These are phyloP conservation scores for Lipomyces oligophaga DNA, from an alignment of 805 yeast species.

Conservation along the genomic window DNA sequence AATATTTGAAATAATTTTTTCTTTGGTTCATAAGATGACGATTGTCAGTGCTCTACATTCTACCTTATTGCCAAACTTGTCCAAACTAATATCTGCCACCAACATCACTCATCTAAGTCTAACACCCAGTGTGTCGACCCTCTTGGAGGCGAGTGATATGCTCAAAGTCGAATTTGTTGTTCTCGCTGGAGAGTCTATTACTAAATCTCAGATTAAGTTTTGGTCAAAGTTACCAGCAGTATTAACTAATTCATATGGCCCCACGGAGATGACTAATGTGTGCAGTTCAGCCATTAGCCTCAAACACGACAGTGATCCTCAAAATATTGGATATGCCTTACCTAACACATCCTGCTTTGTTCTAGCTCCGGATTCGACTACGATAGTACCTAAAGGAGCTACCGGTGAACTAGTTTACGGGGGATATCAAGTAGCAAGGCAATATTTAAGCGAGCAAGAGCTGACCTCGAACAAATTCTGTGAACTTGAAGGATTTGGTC, in stretches of 20 bases:
- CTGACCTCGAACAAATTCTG: constrained; percentile 27
- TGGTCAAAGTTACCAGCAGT: constrained; percentile 17
- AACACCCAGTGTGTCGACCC: constrained; percentile 57
- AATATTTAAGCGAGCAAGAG: constrained; percentile 30
- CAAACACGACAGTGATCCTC: constrained; percentile 5
- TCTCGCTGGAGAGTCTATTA: constrained; percentile 14
- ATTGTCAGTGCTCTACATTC: constrained; percentile 22
- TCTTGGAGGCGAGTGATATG: constrained; percentile 67
- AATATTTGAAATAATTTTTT: constrained; percentile 29
- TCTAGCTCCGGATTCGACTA: constrained; percentile 10
- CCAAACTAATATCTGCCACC: constrained; percentile 9
- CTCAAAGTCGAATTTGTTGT: constrained; percentile 9
- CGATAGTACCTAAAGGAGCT: constrained; percentile 25
- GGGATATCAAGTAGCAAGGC: constrained; percentile 33
- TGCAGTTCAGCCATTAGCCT: constrained; percentile 16
- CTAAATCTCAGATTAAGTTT: constrained; percentile 1
- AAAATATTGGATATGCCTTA: constrained; percentile 29
- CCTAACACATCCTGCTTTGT: constrained; percentile 22
- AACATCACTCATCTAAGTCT: constrained; percentile 29
- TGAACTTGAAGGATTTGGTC: constrained; percentile 12
- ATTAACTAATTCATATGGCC: constrained; percentile 30
- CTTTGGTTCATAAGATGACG: constrained; percentile 16
- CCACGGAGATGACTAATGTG: constrained; percentile 32
- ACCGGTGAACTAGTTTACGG: constrained; percentile 33
- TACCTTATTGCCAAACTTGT: constrained; percentile 20